Evolutionary conservation across 2,329 filamentous ascomycete genomes (phyloP).

Genomic region (Colletotrichum sp.): DNA sequence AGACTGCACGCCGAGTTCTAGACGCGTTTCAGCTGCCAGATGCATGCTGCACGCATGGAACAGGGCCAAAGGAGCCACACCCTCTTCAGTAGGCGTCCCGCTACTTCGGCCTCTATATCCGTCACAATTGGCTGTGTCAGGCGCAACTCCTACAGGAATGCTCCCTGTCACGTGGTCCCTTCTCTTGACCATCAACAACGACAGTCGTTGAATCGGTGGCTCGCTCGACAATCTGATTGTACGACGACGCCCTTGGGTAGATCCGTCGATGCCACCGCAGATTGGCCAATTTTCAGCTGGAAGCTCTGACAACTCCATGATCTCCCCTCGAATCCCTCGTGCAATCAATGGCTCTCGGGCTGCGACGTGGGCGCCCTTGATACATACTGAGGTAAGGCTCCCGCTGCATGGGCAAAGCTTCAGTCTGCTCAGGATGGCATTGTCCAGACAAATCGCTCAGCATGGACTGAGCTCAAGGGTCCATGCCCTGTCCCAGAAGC

Average conservation of each 20-base stretch:
- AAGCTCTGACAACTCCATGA: background rate
- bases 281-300: background rate
- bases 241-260: background rate
- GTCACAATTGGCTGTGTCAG: background rate
- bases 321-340: background rate
- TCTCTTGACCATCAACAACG: background rate
- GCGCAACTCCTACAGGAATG: background rate
- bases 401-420: background rate
- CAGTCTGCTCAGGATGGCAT: background rate
- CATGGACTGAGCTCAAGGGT: background rate
- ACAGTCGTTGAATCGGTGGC: background rate
- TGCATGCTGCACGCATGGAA: constrained; percentile 16
- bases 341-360: background rate
- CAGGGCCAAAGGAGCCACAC: background rate
- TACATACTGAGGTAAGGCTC: background rate
- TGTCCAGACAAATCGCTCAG: background rate
- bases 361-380: background rate
- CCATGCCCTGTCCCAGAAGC: background rate
- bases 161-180: background rate
- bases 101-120: background rate
- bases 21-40: constrained; percentile 15
- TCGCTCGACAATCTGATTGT: background rate
- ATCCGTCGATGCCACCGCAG: background rate
- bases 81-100: background rate
- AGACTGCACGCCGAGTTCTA: constrained; percentile 5